Conservation (phyloP, 2,329 filamentous ascomycete species). For the Phoma sp. region DNA sequence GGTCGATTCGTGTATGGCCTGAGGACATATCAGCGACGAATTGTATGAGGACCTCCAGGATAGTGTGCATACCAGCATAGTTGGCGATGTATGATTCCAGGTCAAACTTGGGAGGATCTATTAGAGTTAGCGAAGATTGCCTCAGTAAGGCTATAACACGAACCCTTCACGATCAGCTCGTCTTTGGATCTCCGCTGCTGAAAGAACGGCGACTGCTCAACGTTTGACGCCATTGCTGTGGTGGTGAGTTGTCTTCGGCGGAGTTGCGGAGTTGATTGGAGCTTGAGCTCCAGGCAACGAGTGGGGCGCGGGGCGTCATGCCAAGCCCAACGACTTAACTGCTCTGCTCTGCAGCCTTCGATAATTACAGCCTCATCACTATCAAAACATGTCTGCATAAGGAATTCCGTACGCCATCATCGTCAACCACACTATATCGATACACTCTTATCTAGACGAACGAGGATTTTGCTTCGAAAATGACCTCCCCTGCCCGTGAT, state of each 20-base stretch:
- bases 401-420: no score
- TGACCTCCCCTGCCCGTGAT: no score
- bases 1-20: conserved; percentile 83
- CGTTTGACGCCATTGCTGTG: conserved; percentile 40
- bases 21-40: not conserved
- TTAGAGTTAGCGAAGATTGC: conserved; percentile 23
- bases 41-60: not conserved
- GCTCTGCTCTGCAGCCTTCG: not conserved
- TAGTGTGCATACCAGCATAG: conserved; percentile 71
- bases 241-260: conserved; percentile 21
- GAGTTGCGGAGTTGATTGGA: conserved; percentile 22
- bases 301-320: conserved; percentile 12
- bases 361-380: not conserved
- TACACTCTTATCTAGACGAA: no score
- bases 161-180: conserved; percentile 45
- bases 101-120: conserved; percentile 86
- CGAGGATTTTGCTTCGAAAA: no score
- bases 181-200: conserved; percentile 37
- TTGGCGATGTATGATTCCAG: conserved; percentile 90
- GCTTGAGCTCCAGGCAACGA: conserved; percentile 12
- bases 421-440: no score
- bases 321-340: conserved; percentile 4
- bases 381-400: not conserved
- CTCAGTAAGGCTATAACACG: not conserved
- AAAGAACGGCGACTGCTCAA: conserved; percentile 49